phyloP scores from a whole-genome alignment of 371 early-diverging fungal species.

The Mortierella sp. region DNA sequence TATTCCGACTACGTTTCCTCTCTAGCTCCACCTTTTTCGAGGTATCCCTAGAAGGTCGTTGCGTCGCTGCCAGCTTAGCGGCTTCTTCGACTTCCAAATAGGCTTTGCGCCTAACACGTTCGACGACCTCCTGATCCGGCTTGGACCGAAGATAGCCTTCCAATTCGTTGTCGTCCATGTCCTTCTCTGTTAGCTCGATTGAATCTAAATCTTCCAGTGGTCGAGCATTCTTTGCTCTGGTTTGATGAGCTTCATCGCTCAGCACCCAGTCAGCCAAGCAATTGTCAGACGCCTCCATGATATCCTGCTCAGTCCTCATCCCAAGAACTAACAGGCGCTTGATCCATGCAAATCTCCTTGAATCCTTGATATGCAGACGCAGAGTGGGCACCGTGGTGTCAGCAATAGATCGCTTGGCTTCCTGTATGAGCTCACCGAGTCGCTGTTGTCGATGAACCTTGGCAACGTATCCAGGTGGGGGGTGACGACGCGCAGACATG shows the following conservation, averaged over 20 bases:
- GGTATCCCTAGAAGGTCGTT: background rate
- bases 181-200: conserved; percentile 20
- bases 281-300: conserved; percentile 19
- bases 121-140: conserved; percentile 2
- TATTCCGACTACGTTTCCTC: background rate
- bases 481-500: background rate
- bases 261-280: conserved; percentile 25
- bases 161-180: conserved; percentile 33
- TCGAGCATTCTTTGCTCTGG: background rate
- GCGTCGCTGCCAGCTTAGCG: background rate
- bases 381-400: background rate
- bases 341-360: conserved; percentile 7
- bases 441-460: background rate
- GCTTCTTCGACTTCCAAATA: conserved; percentile 13
- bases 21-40: conserved; percentile 10
- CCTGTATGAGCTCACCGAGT: background rate
- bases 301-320: conserved; percentile 27
- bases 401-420: conserved; percentile 4
- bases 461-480: conserved; percentile 20
- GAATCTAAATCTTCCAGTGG: conserved; percentile 21
- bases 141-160: conserved; percentile 12
- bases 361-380: background rate
- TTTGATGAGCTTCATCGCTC: background rate
- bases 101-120: conserved; percentile 13
- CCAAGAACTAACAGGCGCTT: conserved; percentile 19